Percentiles rank a stretch among this genome's conserved stretches.
Conservation (phyloP, 2,329 filamentous ascomycete species). For the Ascochyta viciae-villosae region DNA sequence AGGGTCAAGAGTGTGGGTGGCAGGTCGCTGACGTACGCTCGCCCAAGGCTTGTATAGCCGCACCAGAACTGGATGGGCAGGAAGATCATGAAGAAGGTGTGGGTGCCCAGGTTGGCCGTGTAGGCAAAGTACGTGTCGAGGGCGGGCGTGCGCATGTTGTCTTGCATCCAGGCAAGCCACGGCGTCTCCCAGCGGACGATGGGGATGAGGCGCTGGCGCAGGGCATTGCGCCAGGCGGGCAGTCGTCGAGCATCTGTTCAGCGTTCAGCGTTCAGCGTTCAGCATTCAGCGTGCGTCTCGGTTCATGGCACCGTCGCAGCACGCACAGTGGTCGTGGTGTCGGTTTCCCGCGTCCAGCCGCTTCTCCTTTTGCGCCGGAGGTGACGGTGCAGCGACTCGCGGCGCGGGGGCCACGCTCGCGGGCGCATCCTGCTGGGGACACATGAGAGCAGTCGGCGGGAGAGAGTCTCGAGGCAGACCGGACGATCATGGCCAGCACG, state of each 20-base stretch:
- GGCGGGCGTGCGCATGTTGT: conserved; percentile 77
- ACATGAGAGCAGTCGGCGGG: conserved; percentile 32
- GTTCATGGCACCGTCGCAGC: conserved; percentile 16
- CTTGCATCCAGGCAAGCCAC: conserved; percentile 87
- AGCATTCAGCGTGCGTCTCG: conserved; percentile 27
- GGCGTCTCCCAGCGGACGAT: conserved; percentile 94
- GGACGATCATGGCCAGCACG: conserved; percentile 12
- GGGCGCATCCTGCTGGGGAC: conserved; percentile 29
- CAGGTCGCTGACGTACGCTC: conserved; percentile 70
- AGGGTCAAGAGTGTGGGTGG: neutral
- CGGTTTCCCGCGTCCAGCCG: conserved; percentile 75
- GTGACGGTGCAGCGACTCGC: neutral
- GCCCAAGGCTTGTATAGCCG: conserved; percentile 81
- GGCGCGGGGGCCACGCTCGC: conserved; percentile 6
- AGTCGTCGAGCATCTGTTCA: conserved; percentile 78
- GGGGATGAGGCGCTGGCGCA: conserved; percentile 83
- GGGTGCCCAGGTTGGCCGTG: conserved; percentile 93
- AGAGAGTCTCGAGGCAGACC: conserved; percentile 12
- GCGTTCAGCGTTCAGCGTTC: conserved; percentile 27
- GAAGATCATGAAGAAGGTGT: conserved; percentile 98
- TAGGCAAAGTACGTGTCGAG: conserved; percentile 97
- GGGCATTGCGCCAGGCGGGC: conserved; percentile 84
- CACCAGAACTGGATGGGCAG: conserved; percentile 97
- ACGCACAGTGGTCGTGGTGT: conserved; percentile 69
- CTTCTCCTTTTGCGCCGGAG: conserved; percentile 23